Conservation (phyloP, 78 protist species). For the Creolimax fragrantissima region DNA sequence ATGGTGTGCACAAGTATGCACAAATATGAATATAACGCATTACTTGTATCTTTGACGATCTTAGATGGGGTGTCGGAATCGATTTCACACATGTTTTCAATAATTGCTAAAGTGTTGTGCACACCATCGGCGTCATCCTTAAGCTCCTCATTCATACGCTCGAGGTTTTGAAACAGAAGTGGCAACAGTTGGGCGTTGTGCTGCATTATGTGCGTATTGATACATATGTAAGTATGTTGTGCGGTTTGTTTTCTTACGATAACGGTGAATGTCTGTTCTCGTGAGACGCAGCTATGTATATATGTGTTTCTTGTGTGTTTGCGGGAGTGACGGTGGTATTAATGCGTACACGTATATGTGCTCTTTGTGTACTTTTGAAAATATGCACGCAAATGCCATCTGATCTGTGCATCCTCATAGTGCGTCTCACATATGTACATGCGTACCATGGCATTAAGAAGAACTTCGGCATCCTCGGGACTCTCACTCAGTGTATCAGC, state of each 20-base stretch:
- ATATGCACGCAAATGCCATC: no score
- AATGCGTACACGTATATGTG: no score
- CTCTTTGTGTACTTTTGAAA: no score
- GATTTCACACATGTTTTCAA: background rate
- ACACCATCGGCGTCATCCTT: slow-evolving; percentile 5
- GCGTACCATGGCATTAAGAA: background rate
- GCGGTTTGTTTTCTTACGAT: no score
- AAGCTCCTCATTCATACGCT: background rate
- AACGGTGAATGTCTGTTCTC: no score
- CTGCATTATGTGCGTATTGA: background rate
- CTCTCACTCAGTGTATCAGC: background rate
- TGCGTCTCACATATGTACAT: no score
- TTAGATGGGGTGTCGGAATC: background rate
- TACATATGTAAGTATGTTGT: background rate
- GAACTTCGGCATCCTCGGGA: background rate
- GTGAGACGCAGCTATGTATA: no score
- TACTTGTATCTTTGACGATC: background rate
- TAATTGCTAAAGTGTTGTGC: background rate
- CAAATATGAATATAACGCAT: background rate
- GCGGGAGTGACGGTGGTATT: no score
- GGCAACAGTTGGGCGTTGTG: background rate
- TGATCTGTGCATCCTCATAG: no score
- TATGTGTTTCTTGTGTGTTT: no score
- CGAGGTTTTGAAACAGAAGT: background rate
- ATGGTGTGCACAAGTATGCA: no score